Conservation (phyloP, 352 stramenopile genomes). For the Globisporangium spiculum region DNA sequence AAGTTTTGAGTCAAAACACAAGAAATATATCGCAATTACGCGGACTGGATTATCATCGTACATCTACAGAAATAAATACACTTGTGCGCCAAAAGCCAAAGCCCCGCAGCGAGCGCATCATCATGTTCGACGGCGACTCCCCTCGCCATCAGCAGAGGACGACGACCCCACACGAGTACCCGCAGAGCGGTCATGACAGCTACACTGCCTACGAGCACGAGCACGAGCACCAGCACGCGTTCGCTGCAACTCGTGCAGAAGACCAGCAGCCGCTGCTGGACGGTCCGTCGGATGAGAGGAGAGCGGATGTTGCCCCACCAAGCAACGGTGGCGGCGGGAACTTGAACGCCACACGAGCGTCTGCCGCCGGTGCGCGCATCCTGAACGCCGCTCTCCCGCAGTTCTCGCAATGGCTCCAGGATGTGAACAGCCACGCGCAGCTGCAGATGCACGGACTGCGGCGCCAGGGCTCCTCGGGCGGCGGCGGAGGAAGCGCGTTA, state of each 20-base stretch:
- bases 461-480: conserved; percentile 7
- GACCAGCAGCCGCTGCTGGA: background rate
- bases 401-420: conserved; percentile 30
- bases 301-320: background rate
- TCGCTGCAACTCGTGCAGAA: background rate
- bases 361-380: conserved; percentile 11
- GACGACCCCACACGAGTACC: background rate
- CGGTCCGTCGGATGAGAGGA: background rate
- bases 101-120: background rate
- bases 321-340: background rate
- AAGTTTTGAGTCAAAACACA: too few species aligned
- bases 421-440: conserved; percentile 13
- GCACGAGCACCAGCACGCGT: background rate
- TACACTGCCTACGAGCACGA: background rate
- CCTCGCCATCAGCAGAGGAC: background rate
- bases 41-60: too few species aligned
- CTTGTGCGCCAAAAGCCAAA: background rate
- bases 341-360: background rate
- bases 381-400: conserved; percentile 24
- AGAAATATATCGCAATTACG: too few species aligned
- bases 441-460: conserved; percentile 4
- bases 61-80: too few species aligned
- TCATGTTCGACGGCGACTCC: background rate
- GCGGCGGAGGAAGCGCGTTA: background rate
- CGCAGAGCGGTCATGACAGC: too few species aligned